These are phyloP conservation scores for Claviceps sp. DNA, from an alignment of 2,329 filamentous ascomycete genomes.

Conservation along the genomic window DNA sequence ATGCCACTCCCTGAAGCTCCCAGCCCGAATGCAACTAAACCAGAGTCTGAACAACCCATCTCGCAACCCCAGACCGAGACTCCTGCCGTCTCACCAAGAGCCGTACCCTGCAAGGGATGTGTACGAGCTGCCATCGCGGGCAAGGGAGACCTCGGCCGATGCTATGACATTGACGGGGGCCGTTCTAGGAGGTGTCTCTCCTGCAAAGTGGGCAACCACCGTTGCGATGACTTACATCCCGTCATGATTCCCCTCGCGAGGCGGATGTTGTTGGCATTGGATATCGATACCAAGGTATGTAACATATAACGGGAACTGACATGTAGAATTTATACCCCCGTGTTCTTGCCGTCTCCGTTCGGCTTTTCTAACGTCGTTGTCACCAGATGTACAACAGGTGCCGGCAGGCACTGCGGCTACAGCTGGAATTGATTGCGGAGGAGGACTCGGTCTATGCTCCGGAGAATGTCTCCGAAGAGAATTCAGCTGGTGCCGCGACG, in stretches of 20 bases:
- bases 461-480: neutral
- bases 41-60: too few species aligned
- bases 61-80: too few species aligned
- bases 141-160: neutral
- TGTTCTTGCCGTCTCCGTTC: neutral
- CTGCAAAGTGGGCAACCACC: neutral
- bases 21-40: too few species aligned
- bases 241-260: neutral
- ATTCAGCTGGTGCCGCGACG: neutral
- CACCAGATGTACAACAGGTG: neutral
- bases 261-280: neutral
- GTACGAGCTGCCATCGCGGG: neutral
- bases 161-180: neutral
- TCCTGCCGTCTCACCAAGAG: neutral
- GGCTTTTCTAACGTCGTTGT: neutral
- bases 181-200: neutral
- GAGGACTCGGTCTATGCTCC: neutral
- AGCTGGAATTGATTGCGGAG: neutral
- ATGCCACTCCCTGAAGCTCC: too few species aligned
- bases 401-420: neutral
- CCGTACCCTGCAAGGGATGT: neutral
- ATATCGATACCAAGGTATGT: neutral
- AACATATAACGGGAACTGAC: neutral
- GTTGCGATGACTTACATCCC: neutral
- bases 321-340: neutral